Percentiles rank a stretch among this genome's conserved stretches.
Evolutionary conservation across 78 protist genomes (phyloP).

Genomic region (Dictyostelium purpureum): DNA sequence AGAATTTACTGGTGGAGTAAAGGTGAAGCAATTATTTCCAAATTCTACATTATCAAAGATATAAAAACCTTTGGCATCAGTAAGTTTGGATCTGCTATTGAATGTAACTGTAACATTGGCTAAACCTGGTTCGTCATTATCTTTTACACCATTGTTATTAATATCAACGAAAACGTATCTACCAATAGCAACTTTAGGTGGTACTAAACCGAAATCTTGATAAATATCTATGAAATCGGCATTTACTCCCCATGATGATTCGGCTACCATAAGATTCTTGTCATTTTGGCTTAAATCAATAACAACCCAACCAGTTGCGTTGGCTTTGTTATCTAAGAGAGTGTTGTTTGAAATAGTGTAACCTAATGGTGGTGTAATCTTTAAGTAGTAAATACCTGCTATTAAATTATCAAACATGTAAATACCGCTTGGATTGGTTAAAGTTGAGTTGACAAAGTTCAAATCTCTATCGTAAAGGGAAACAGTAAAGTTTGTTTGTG

Average conservation of each 20-base stretch:
- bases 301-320: neutral
- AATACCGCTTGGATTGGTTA: slow-evolving; percentile 23
- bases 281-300: neutral
- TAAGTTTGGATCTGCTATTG: neutral
- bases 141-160: slow-evolving; percentile 9
- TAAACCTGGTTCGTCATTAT: neutral
- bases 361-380: neutral
- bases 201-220: slow-evolving; percentile 19
- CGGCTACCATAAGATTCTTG: neutral
- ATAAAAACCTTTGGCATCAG: slow-evolving; percentile 7
- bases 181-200: slow-evolving; percentile 32
- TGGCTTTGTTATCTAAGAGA: neutral
- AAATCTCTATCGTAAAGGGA: neutral
- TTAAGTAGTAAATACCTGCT: neutral
- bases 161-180: slow-evolving; percentile 9
- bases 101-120: neutral
- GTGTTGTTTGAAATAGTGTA: neutral
- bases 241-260: neutral
- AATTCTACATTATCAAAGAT: neutral
- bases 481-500: neutral
- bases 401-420: slow-evolving; percentile 10
- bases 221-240: neutral
- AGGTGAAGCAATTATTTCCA: neutral
- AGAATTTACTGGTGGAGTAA: neutral
- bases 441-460: neutral